Evolutionary conservation across 805 yeast species (phyloP).

Genomic region (Candida fluviatilis): DNA sequence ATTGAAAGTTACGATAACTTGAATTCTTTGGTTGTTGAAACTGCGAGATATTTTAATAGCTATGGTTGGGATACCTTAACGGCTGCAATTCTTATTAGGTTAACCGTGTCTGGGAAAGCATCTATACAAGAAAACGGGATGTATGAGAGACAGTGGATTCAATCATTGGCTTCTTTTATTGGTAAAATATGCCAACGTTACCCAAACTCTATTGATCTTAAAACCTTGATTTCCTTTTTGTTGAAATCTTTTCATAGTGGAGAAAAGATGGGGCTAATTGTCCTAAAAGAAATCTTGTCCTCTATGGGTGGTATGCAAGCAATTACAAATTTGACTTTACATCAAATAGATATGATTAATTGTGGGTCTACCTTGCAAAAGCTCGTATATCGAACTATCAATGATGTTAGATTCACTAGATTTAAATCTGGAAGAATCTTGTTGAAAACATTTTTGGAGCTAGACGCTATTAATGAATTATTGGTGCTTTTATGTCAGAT

Average conservation of each 20-base stretch:
- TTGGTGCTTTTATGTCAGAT: slow-evolving; percentile 57
- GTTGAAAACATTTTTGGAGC: slow-evolving; percentile 39
- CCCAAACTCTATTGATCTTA: slow-evolving; percentile 51
- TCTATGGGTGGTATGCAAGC: slow-evolving; percentile 79
- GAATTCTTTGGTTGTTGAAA: slow-evolving; percentile 69
- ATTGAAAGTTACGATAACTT: slow-evolving; percentile 91
- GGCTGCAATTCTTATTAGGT: slow-evolving; percentile 63
- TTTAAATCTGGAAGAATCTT: slow-evolving; percentile 47
- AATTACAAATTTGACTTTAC: slow-evolving; percentile 59
- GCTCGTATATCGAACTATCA: slow-evolving; percentile 53
- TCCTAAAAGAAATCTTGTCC: slow-evolving; percentile 62
- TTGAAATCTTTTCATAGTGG: slow-evolving; percentile 59
- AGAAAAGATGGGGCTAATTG: slow-evolving; percentile 55
- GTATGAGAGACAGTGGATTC: slow-evolving; percentile 80
- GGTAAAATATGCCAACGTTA: slow-evolving; percentile 63
- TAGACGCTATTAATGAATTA: slow-evolving; percentile 55
- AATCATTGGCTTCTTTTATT: slow-evolving; percentile 72
- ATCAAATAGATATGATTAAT: slow-evolving; percentile 62
- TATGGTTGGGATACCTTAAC: slow-evolving; percentile 86
- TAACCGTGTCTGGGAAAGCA: slow-evolving; percentile 60
- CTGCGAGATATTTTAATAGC: slow-evolving; percentile 68
- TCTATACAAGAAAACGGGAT: slow-evolving; percentile 75
- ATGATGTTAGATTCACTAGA: slow-evolving; percentile 51
- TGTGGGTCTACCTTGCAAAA: slow-evolving; percentile 57
- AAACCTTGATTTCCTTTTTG: slow-evolving; percentile 57